A percentile compares a stretch with the other conserved stretches of the same genome.
Evolutionary conservation across 1,284 basidiomycete species (phyloP).

Genomic region (Pseudozyma tsukubaensis): DNA sequence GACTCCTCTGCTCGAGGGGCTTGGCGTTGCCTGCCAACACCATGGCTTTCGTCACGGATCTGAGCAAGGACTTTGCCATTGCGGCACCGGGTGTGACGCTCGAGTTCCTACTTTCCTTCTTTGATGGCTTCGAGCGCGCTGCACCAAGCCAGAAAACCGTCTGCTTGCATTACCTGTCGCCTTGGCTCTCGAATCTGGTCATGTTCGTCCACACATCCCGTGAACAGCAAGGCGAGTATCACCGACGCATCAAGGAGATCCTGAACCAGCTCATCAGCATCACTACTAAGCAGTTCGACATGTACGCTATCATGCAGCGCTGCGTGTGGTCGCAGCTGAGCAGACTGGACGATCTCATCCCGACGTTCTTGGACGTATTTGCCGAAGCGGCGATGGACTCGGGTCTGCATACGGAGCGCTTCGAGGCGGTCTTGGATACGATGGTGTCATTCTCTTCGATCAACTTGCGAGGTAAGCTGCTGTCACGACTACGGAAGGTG

Average conservation of each 20-base stretch:
- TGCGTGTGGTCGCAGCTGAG: constrained; percentile 63
- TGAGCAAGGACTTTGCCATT: constrained; percentile 62
- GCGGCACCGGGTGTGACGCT: constrained; percentile 64
- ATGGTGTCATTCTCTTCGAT: constrained; percentile 65
- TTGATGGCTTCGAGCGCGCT: constrained; percentile 62
- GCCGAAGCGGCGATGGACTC: constrained; percentile 65
- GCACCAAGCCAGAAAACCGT: constrained; percentile 60
- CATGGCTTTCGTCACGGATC: constrained; percentile 60
- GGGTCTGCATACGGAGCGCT: constrained; percentile 60
- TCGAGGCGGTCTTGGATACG: constrained; percentile 65
- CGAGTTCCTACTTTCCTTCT: constrained; percentile 65
- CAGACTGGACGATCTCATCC: constrained; percentile 64
- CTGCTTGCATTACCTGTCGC: constrained; percentile 62
- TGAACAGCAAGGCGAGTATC: constrained; percentile 61
- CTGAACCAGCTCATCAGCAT: constrained; percentile 62
- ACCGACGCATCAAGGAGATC: constrained; percentile 64
- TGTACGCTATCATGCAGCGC: constrained; percentile 66
- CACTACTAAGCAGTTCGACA: constrained; percentile 63
- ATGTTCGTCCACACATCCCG: constrained; percentile 61
- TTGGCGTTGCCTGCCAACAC: constrained; percentile 64
- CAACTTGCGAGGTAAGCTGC: constrained; percentile 63
- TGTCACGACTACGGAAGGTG: constrained; percentile 59
- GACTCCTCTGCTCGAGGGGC: constrained; percentile 57
- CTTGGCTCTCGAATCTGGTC: constrained; percentile 63
- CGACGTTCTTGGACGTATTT: constrained; percentile 62